Percentiles rank a stretch among this genome's conserved stretches.
Conservation (phyloP, 1,284 basidiomycete species). For the Leccinum cinnamomeum region DNA sequence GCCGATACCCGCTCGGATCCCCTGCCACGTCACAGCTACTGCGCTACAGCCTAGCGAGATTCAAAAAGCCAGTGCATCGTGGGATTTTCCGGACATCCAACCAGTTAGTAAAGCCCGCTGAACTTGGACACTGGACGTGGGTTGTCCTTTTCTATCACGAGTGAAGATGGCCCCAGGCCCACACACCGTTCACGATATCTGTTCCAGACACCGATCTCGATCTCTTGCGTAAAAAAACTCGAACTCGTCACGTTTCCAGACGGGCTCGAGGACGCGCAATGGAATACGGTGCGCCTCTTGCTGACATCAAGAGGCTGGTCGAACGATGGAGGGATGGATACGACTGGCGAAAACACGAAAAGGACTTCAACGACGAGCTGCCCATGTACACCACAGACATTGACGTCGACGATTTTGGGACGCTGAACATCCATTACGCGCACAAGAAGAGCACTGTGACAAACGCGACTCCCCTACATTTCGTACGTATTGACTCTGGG, state of each 20-base stretch:
- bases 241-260: slow-evolving; percentile 40
- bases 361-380: slow-evolving; percentile 17
- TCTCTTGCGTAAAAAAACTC: slow-evolving; percentile 29
- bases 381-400: slow-evolving; percentile 48
- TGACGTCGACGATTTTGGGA: slow-evolving; percentile 37
- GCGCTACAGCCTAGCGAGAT: neutral
- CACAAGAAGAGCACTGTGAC: slow-evolving; percentile 38
- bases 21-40: neutral
- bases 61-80: neutral
- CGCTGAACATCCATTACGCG: slow-evolving; percentile 45
- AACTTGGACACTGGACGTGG: neutral
- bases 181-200: no score
- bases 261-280: slow-evolving; percentile 39
- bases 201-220: no score
- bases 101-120: neutral
- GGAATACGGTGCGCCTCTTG: slow-evolving; percentile 42
- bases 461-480: slow-evolving; percentile 44
- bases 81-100: neutral
- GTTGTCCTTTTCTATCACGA: neutral
- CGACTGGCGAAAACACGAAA: slow-evolving; percentile 45
- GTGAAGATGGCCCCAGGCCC: slow-evolving; percentile 1
- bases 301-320: slow-evolving; percentile 41
- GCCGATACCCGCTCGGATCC: neutral
- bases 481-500: slow-evolving; percentile 33
- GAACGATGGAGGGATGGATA: slow-evolving; percentile 42